These are phyloP conservation scores for Macrolepiota dolichaula DNA, from an alignment of 768 basidiomycete genomes.

Conservation along the genomic window DNA sequence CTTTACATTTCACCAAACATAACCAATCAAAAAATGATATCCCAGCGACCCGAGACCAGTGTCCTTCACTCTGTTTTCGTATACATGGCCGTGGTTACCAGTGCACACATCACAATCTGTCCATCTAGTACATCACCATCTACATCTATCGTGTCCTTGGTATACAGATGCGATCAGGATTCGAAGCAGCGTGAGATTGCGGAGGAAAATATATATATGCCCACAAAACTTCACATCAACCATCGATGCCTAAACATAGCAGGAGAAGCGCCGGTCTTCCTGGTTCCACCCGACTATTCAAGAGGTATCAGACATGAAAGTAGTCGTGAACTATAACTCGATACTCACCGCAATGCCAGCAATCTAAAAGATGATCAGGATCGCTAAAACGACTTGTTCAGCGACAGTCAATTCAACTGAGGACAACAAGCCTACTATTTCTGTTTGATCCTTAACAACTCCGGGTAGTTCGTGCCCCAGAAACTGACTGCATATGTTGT, in stretches of 20 bases:
- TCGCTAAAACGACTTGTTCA: constrained; percentile 28
- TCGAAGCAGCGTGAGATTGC: background rate
- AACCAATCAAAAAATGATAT: background rate
- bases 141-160: background rate
- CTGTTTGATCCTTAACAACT: constrained; percentile 37
- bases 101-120: constrained; percentile 6
- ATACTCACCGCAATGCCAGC: constrained; percentile 49
- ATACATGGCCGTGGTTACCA: background rate
- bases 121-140: background rate
- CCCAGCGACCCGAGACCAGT: background rate
- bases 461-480: constrained; percentile 41
- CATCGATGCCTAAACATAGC: constrained; percentile 24
- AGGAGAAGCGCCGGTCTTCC: constrained; percentile 27
- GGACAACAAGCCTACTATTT: constrained; percentile 36
- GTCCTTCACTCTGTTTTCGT: background rate
- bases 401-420: background rate
- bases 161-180: constrained; percentile 2
- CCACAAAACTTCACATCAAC: background rate
- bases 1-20: background rate
- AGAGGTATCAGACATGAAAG: background rate
- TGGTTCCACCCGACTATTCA: constrained; percentile 33
- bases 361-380: constrained; percentile 43
- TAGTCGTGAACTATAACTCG: background rate
- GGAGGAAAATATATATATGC: background rate
- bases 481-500: constrained; percentile 28